Base-by-base conservation (phyloP, 352 stramenopile genomes). In the Globisporangium echinulatum region DNA sequence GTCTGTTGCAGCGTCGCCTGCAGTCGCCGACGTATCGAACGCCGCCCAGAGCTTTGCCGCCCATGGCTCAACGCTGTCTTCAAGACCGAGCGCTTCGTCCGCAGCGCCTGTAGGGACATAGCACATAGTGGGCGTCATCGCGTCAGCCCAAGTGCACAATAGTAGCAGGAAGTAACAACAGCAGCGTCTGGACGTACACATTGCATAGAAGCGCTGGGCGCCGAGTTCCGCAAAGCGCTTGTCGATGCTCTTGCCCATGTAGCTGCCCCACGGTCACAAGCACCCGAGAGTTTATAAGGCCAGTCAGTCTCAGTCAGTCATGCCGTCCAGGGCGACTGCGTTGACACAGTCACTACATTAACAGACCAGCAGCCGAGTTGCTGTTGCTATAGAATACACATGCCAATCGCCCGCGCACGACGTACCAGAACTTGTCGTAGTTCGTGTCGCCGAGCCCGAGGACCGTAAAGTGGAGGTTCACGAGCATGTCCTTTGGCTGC, bases 401-500 rank as follows among this genome's bases (percentile, higher is more conserved):
- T 33, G 25, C 25, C 25, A 33, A 33, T 33, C 25, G 25, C 25
- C 25, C 25, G 2, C 25, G 25, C 25, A 39, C n/a, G 49, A 64
- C 44, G 58, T 52, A 90, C 77, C 94, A 98, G 60, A 98, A 98
- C 69, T 97, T 86, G 78, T 98, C 92, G 68, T 99, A 99, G 75
- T 99, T 99, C 47, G 94, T 98, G 71, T 99, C 96, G 33, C 96
- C 96, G 6, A 99, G 74, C 7, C 69, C 96, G 5, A 99, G 79
- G 33, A 98, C 90, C 25, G 81, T 83, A 72, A 87, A 98, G 7
- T 62, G 58, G 2, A 97, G 63, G 43, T 88, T 82, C 52, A 65
- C 54, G 38, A 98, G 81, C 50, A 92, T 65, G 49, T 93, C 80
- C 25, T 75, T 78, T 7, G 84, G 77, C 57, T 92, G 84, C 54